Base-by-base conservation (phyloP, 2,329 filamentous ascomycete genomes). In the Aureobasidium sp. region DNA sequence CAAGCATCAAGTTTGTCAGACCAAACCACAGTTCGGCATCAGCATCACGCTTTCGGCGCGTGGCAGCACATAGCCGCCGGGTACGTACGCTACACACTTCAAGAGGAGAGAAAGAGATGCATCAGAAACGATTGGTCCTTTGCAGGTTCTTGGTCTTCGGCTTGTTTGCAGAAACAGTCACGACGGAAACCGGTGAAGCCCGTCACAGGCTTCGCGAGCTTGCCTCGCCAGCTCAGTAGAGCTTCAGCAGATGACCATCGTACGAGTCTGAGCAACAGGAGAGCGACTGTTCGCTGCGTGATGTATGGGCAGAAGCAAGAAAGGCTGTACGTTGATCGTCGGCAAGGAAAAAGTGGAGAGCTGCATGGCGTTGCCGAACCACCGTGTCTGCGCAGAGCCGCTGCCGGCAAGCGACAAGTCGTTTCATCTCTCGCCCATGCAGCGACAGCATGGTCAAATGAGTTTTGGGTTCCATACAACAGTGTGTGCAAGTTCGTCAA, bases 311-410 rank as follows among this genome's bases (percentile, higher is more conserved):
- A 53, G 14, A 39, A 6, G 35, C 49, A 22, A 45, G 29, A 57
- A 27, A 45, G 39, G 39, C n/a, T 19, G 50, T 39, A 31, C 53
- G 53, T 57, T 40, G 53, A 45, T 45, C 24, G 40, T 57, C 29
- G 39, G 53, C 39, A 33, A 44, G 53, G 50, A 9, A 42, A 57
- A 45, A 57, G 53, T 35, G 53, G 39, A 57, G 53, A 45, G 53
- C 4, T 45, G 53, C 53, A 45, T 24, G 53, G 35, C 53, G 39
- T 57, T 35, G 53, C 39, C 39, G 53, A 45, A 42, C 12, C 35
- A 7, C 19, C 14, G 17, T 42, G 37, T 35, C 37, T 54, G 50
- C 50, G 19, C 19, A 39, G 49, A 37, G 49, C 49, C 49, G 31
- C 49, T 27, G 49, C 19, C 14, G 2, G 19, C 33, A 39, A 31